phyloP scores from a whole-genome alignment of 2,329 filamentous ascomycete genomes.

The Sordariomycetes sp. region DNA sequence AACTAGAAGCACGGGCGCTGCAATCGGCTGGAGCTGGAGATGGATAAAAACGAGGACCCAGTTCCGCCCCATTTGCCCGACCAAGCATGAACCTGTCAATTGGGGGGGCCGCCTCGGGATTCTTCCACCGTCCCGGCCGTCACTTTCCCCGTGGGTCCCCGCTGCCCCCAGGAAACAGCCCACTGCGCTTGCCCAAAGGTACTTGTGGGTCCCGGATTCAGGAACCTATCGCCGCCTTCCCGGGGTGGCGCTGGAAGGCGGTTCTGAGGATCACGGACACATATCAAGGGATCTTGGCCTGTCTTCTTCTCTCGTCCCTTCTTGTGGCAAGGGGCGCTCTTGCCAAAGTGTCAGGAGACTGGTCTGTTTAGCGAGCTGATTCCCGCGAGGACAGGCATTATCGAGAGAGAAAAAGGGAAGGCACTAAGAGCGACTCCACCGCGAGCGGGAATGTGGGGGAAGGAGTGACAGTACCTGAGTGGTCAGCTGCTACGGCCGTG shows the following conservation, averaged over 20 bases:
- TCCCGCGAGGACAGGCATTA: background rate
- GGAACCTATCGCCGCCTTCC: background rate
- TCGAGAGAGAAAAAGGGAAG: background rate
- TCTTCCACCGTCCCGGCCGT: background rate
- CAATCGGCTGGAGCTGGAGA: background rate
- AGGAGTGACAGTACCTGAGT: background rate
- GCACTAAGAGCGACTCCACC: background rate
- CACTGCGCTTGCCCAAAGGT: background rate
- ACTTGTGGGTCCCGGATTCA: background rate
- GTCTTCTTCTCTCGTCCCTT: too few relatives aligned
- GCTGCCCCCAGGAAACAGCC: background rate
- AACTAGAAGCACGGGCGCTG: background rate
- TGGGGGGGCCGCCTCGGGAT: background rate
- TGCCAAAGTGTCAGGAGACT: background rate
- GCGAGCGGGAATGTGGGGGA: background rate
- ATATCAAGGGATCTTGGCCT: too few relatives aligned
- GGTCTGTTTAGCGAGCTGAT: background rate
- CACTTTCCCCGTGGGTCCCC: background rate
- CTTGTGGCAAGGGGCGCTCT: background rate
- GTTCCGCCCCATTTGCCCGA: background rate
- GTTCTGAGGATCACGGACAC: too few relatives aligned
- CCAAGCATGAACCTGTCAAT: background rate
- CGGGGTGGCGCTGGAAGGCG: too few relatives aligned
- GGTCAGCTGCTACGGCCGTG: background rate
- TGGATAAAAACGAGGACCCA: background rate